Evolutionary conservation across 495 filamentous ascomycete genomes (phyloP).

Genomic region (Penicillium waksmanii): DNA sequence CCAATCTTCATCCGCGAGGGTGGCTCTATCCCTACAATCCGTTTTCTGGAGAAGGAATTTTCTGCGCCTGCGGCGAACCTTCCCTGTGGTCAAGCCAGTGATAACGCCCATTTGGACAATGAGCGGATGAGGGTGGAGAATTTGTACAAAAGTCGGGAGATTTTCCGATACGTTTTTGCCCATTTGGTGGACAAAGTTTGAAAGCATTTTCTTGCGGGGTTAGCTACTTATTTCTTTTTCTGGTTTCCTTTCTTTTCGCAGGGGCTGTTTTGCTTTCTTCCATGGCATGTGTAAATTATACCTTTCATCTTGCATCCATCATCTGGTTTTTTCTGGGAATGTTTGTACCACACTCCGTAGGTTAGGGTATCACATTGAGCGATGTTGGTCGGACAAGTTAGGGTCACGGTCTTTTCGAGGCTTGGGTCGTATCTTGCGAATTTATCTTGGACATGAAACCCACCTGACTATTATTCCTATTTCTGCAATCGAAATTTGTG

Average conservation of each 20-base stretch:
- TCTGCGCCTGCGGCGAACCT: conserved; percentile 89
- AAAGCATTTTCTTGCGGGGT: not conserved
- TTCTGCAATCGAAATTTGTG: too few species aligned
- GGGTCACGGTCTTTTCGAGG: not conserved
- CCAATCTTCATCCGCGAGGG: conserved; percentile 92
- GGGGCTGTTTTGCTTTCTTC: not conserved
- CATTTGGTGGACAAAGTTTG: conserved; percentile 59
- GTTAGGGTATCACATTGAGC: conserved; percentile 1
- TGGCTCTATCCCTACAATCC: conserved; percentile 88
- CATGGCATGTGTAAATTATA: conserved; percentile 20
- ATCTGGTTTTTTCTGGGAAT: not conserved
- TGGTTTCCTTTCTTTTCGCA: not conserved
- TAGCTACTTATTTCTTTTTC: not conserved
- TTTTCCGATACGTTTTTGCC: conserved; percentile 84
- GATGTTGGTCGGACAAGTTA: not conserved
- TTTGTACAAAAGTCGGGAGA: conserved; percentile 86
- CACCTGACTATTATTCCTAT: too few species aligned
- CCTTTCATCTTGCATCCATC: not conserved
- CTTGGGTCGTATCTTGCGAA: not conserved
- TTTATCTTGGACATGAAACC: not conserved
- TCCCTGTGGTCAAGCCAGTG: conserved; percentile 93
- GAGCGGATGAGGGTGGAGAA: conserved; percentile 87
- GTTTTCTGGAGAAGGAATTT: conserved; percentile 96
- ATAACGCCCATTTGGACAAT: conserved; percentile 92
- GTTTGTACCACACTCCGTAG: not conserved